phyloP scores from a whole-genome alignment of 2,329 filamentous ascomycete species.

The Penicillium thymicola region DNA sequence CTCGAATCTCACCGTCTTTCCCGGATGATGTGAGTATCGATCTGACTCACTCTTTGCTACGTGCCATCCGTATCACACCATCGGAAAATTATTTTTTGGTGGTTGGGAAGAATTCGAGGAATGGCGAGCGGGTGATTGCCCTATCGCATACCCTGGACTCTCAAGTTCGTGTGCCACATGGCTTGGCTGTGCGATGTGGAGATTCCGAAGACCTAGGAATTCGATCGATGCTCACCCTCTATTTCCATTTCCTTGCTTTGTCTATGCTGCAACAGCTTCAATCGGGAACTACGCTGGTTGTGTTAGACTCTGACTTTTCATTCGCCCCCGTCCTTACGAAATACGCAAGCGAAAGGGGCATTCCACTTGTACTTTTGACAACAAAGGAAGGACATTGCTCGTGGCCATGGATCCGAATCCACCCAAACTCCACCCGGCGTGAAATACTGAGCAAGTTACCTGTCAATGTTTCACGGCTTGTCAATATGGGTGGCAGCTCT shows the following conservation, averaged over 20 bases:
- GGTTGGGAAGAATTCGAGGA: constrained; percentile 3
- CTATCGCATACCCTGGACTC: constrained; percentile 14
- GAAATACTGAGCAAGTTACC: constrained; percentile 14
- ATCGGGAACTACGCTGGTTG: constrained; percentile 9
- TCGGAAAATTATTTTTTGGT: constrained; percentile 14
- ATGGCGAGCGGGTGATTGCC: constrained; percentile 5
- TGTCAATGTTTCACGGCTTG: constrained; percentile 2
- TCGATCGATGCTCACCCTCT: constrained; percentile 13
- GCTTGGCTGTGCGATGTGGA: not conserved
- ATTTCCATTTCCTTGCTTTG: constrained; percentile 12
- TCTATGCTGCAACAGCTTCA: constrained; percentile 8
- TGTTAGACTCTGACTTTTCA: constrained; percentile 21
- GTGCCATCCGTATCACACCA: constrained; percentile 10
- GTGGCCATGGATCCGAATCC: constrained; percentile 17
- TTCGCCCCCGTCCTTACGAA: constrained; percentile 11
- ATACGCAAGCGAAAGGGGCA: constrained; percentile 9
- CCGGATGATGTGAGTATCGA: constrained; percentile 5
- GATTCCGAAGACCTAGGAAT: constrained; percentile 5
- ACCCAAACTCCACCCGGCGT: constrained; percentile 13
- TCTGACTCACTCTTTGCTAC: constrained; percentile 13
- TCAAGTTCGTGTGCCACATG: constrained; percentile 8
- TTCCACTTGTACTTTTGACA: constrained; percentile 18
- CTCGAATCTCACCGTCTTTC: not conserved
- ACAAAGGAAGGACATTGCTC: constrained; percentile 8
- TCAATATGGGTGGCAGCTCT: constrained; percentile 4